phyloP scores from a whole-genome alignment of 192 early-diverging fungal genomes.

The Phycomyces nitens region DNA sequence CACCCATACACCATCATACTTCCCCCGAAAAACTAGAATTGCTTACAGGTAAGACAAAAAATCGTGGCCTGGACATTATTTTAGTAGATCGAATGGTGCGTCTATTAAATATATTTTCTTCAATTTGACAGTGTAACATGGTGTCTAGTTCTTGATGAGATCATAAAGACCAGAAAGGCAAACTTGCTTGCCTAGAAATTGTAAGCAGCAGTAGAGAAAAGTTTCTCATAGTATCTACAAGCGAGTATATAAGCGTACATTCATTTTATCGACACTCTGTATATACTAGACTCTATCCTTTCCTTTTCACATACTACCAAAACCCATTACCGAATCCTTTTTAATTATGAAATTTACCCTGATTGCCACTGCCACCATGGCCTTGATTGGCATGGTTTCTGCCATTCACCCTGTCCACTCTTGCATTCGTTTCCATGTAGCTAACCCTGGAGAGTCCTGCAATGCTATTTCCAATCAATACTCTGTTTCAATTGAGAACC shows the following conservation, averaged over 20 bases:
- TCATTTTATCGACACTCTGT: neutral
- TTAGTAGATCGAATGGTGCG: too few species aligned
- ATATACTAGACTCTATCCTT: neutral
- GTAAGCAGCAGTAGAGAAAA: neutral
- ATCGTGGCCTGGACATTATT: too few species aligned
- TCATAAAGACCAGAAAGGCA: neutral
- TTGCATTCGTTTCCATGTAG: too few species aligned
- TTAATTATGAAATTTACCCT: slow-evolving; percentile 33
- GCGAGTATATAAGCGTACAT: neutral
- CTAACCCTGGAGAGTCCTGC: slow-evolving; percentile 3
- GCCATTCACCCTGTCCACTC: slow-evolving; percentile 6
- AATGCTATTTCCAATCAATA: slow-evolving; percentile 4
- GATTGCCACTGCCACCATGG: slow-evolving; percentile 22
- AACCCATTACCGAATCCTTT: slow-evolving; percentile 9
- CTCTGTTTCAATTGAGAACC: slow-evolving; percentile 4
- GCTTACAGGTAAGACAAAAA: too few species aligned
- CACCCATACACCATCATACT: too few species aligned
- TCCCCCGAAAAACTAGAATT: too few species aligned
- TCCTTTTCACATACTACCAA: neutral
- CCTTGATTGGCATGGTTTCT: slow-evolving; percentile 13
- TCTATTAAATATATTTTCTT: too few species aligned
- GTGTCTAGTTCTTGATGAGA: too few species aligned
- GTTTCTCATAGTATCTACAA: neutral
- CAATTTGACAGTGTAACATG: too few species aligned
- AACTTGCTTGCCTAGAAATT: neutral